Evolutionary conservation across 2,329 filamentous ascomycete genomes (phyloP), one percentile per base, ranked within the genome.

Genomic region (Colletotrichum sp.): DNA sequence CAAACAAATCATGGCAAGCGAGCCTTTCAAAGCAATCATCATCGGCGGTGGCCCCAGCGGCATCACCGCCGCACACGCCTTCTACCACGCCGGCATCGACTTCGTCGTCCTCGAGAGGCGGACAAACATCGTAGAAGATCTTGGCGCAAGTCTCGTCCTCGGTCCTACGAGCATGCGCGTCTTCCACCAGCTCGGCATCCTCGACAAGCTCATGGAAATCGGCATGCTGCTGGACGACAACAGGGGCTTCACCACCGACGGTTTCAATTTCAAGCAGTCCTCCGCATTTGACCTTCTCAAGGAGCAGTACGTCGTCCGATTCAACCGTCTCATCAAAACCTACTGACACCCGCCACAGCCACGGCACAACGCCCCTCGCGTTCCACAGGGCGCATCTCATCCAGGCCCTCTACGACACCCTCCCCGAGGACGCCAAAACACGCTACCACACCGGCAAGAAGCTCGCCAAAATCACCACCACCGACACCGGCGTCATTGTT

Each of bases 371-470:
- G 1, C 75, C 79, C 2, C 58, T 76, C 1, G 82, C 81, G 12
- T 67, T 85, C 21, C 83, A 84, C 63, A 81, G 85, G 2, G 81
- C 80, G 24, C 77, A 83, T 9, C 76, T 86, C 11, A 79, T 84
- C 8, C 75, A 79, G 9, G 71, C 77, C 6, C 78, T 86, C 1
- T 82, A 82, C 73, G 75, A 81, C 0, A 76, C 77, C 8, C 77
- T 84, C 6, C 75, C 81, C 1, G 72, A 78, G 1, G 69, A 76
- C 0, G 66, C 67, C 24, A 80, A 80, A 27, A 76, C 77, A 9
- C 81, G 79, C 57, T 72, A 84, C 11, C 71, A 79, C 5, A 76
- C 77, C 12, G 76, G 77, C 43, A 81, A 80, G 64, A 78, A 78
- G 33, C 72, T 83, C 1, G 64, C 70, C 29, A 71, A 76, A 15